These are phyloP conservation scores for Xylaria flabelliformis DNA, from an alignment of 495 filamentous ascomycete genomes.

Conservation along the genomic window DNA sequence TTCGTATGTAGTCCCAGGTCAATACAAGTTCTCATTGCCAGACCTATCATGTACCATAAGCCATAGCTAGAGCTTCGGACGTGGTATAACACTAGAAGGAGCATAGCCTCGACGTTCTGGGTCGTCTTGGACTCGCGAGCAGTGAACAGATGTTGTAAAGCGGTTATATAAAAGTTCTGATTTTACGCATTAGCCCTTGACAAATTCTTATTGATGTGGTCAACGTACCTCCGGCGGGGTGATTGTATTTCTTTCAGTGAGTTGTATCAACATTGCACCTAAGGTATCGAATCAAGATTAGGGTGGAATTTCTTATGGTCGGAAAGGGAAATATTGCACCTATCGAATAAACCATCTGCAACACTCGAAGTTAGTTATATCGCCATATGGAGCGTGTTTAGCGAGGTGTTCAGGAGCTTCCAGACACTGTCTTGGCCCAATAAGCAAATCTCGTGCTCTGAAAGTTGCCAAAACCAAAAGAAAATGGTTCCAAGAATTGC, in stretches of 20 bases:
- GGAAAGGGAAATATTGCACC: no score
- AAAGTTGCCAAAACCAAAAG: no score
- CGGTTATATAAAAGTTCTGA: constrained; percentile 54
- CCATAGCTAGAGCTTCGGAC: constrained; percentile 60
- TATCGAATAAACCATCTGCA: no score
- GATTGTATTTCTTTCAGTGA: constrained; percentile 55
- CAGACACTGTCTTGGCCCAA: no score
- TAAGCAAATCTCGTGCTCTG: no score
- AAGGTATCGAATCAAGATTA: no score
- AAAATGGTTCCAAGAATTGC: no score
- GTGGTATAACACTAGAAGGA: constrained; percentile 60
- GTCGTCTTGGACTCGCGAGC: constrained; percentile 58
- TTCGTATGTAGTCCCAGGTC: constrained; percentile 60
- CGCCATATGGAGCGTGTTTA: no score
- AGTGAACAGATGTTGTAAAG: constrained; percentile 57
- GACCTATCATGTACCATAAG: constrained; percentile 64
- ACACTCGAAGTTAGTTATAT: no score
- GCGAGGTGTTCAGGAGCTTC: no score
- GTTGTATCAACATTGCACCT: constrained; percentile 55
- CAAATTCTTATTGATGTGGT: neutral
- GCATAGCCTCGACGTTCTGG: constrained; percentile 64
- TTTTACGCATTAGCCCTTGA: constrained; percentile 3
- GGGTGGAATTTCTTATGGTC: no score
- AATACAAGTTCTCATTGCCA: constrained; percentile 62
- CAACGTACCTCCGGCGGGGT: constrained; percentile 47